phyloP scores from a whole-genome alignment of 2,329 filamentous ascomycete genomes.

The Epichloe sp. region DNA sequence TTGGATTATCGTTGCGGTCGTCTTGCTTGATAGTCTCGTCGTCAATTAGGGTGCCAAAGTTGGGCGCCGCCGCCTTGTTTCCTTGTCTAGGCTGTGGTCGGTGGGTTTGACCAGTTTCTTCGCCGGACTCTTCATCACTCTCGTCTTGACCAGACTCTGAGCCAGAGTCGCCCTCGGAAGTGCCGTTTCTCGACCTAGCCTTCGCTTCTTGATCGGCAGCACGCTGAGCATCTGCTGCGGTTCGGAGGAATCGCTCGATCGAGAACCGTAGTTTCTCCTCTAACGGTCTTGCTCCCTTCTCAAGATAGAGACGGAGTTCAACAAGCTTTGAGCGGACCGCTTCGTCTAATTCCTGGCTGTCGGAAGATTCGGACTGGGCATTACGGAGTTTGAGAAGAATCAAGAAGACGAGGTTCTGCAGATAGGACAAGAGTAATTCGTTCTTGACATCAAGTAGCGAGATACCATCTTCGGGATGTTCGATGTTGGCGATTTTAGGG shows the following conservation, averaged over 20 bases:
- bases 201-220: slow-evolving; percentile 18
- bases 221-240: slow-evolving; percentile 60
- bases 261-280: slow-evolving; percentile 90
- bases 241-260: slow-evolving; percentile 85
- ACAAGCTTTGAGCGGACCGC: slow-evolving; percentile 76
- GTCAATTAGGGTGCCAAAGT: slow-evolving; percentile 19
- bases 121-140: slow-evolving; percentile 15
- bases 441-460: slow-evolving; percentile 94
- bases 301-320: slow-evolving; percentile 81
- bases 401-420: slow-evolving; percentile 86
- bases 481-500: slow-evolving; percentile 46
- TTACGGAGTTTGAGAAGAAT: slow-evolving; percentile 69
- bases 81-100: slow-evolving; percentile 7
- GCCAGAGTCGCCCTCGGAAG: not conserved
- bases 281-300: slow-evolving; percentile 80
- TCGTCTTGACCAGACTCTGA: slow-evolving; percentile 20
- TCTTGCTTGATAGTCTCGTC: slow-evolving; percentile 17
- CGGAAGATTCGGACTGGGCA: slow-evolving; percentile 15
- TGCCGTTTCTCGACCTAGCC: slow-evolving; percentile 12
- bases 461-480: slow-evolving; percentile 73
- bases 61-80: slow-evolving; percentile 19
- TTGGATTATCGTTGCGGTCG: slow-evolving; percentile 23
- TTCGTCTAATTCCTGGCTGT: slow-evolving; percentile 36
- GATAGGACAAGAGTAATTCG: slow-evolving; percentile 89
- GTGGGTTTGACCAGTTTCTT: slow-evolving; percentile 2